Percentiles rank a stretch among this genome's conserved stretches.
phyloP scores from a whole-genome alignment of 345 rosid species.

The Ceriops decandra region DNA sequence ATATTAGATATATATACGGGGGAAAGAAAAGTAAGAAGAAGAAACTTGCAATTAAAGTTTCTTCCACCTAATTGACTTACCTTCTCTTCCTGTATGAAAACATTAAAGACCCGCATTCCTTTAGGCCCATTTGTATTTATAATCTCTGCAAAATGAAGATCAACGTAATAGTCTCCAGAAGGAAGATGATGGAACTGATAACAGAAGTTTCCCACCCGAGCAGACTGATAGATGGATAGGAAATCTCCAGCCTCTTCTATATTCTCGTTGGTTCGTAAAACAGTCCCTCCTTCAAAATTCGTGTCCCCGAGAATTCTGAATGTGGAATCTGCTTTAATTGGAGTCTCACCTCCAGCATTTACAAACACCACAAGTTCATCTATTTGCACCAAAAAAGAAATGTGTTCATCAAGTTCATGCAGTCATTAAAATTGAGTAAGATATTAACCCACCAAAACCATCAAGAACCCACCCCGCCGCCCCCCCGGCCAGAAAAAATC shows the following conservation, averaged over 20 bases:
- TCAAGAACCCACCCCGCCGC: not conserved
- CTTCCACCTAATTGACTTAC: slow-evolving; percentile 31
- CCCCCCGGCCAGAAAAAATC: not conserved
- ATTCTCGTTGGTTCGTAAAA: slow-evolving; percentile 61
- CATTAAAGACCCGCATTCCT: slow-evolving; percentile 85
- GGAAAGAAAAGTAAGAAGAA: not conserved
- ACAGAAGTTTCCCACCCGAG: slow-evolving; percentile 67
- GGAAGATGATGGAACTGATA: slow-evolving; percentile 51
- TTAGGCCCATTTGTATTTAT: slow-evolving; percentile 79
- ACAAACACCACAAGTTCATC: slow-evolving; percentile 67
- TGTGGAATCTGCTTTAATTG: slow-evolving; percentile 39
- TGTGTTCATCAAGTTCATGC: slow-evolving; percentile 45
- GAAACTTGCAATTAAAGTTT: not conserved
- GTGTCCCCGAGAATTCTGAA: slow-evolving; percentile 45
- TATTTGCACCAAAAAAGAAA: slow-evolving; percentile 12
- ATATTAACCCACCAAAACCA: not conserved
- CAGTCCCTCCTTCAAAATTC: slow-evolving; percentile 68
- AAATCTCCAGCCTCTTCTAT: slow-evolving; percentile 77
- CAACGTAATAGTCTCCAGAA: slow-evolving; percentile 62
- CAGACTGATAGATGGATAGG: slow-evolving; percentile 67
- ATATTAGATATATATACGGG: not conserved
- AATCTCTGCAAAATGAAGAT: slow-evolving; percentile 89
- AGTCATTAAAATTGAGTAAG: slow-evolving; percentile 2
- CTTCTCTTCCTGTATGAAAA: slow-evolving; percentile 86
- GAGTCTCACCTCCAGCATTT: slow-evolving; percentile 67